These are phyloP conservation scores for Monilinia fructicola DNA, from an alignment of 2,329 filamentous ascomycete species.

Conservation along the genomic window DNA sequence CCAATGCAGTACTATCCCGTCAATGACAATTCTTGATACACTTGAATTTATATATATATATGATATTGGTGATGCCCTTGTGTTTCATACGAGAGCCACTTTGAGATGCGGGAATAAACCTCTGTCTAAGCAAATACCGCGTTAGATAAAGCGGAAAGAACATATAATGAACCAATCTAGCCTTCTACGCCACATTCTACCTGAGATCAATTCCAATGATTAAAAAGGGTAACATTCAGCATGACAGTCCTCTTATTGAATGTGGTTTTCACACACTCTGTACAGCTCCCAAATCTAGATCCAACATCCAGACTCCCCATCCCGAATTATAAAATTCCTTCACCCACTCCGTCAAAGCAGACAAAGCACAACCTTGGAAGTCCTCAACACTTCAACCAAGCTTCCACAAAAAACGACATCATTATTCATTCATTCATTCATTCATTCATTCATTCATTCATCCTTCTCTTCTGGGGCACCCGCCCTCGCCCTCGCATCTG, in stretches of 20 bases:
- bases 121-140: background rate
- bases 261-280: too few species aligned
- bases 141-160: background rate
- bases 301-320: background rate
- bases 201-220: background rate
- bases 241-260: too few species aligned
- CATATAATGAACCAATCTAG: background rate
- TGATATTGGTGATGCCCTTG: background rate
- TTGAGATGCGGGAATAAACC: background rate
- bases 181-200: background rate
- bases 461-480: too few species aligned
- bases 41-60: background rate
- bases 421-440: background rate
- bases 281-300: background rate
- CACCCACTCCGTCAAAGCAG: background rate
- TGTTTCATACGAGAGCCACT: background rate
- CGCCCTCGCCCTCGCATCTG: background rate
- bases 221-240: too few species aligned
- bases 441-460: too few species aligned
- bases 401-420: background rate
- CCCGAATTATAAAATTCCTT: background rate
- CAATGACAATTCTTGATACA: conserved; percentile 21
- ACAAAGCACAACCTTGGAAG: background rate
- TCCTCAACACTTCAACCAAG: background rate
- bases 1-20: conserved; percentile 26